Evolutionary conservation across 306 rosid species (phyloP).

Genomic region (Cucurbita moschata): DNA sequence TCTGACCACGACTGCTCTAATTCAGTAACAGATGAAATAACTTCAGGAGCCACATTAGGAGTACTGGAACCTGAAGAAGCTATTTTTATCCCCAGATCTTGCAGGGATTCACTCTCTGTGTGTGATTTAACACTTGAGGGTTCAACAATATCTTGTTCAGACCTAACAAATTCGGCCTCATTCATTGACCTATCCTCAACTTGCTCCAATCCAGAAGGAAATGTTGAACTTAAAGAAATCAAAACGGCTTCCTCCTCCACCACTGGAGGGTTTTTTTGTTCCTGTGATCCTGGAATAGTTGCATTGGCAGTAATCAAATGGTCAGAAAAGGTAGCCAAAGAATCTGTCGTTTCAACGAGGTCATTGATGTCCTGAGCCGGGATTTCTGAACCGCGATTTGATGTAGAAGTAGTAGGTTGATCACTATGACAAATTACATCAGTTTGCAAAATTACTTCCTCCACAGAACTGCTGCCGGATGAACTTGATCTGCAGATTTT

Average conservation of each 20-base stretch:
- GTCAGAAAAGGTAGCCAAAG: background rate
- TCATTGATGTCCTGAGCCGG: background rate
- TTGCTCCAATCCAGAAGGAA: background rate
- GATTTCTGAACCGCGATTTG: background rate
- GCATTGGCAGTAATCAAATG: background rate
- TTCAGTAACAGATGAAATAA: constrained; percentile 18
- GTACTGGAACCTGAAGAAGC: constrained; percentile 21
- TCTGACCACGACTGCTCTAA: constrained; percentile 27
- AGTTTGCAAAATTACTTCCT: constrained; percentile 11
- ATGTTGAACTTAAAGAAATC: background rate
- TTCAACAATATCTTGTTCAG: constrained; percentile 5
- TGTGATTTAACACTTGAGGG: constrained; percentile 20
- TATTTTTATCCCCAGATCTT: constrained; percentile 23
- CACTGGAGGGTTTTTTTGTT: background rate
- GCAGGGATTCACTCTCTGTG: constrained; percentile 7
- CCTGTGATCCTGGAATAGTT: background rate
- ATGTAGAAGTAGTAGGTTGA: constrained; percentile 5
- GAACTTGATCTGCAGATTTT: constrained; percentile 12
- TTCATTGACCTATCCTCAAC: background rate
- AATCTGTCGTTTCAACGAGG: background rate
- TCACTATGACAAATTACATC: background rate
- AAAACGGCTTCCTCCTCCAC: background rate
- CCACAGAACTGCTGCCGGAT: constrained; percentile 16
- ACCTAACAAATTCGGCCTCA: background rate
- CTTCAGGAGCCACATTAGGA: constrained; percentile 22